Base-by-base conservation (phyloP, 2,329 filamentous ascomycete genomes). In the Pseudocercospora crystallina region DNA sequence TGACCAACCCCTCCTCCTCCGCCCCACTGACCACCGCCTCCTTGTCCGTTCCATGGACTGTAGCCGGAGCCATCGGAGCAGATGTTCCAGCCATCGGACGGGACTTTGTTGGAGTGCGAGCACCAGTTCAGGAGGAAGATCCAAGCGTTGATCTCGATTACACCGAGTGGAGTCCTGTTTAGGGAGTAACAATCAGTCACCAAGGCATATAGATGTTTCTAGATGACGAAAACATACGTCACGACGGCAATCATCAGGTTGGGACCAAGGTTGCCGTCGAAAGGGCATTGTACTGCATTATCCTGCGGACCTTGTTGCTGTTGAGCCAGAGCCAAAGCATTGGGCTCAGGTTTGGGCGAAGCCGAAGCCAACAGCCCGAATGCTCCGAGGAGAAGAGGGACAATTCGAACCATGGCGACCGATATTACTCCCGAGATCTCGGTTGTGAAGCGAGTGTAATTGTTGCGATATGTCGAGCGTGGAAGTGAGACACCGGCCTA, bases 111-210 rank as follows among this genome's bases (percentile, higher is more conserved):
- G 35, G 44, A 12, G 31, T 43, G n/a, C 1, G 36, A 40, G 42
- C 49, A 53, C 46, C 49, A 56, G 53, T 53, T 52, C 10, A 39
- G 31, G 26, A 46, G 46, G 37, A 34, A 56, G 36, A 47, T 38
- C 49, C 53, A 56, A 30, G 41, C 49, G 30, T 46, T 32, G 37
- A 52, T 41, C 29, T 56, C 49, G 37, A 39, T 35, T 39, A 14
- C 29, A 26, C 34, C 39, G 46, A 46, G 29, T 13, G 43, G 49
- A 11, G 47, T 41, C 15, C 48, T 50, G 9, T n/a, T 26, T 3
- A 4, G n/a, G 9, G 4, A 3, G 13, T 38, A 4, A 38, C 4
- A n/a, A 7, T 8, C 33, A 26, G 20, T 26, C 4, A 8, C 8
- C 20, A 15, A 33, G 3, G 26, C 9, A 13, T 26, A 15, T 1